Evolutionary conservation across 2,329 filamentous ascomycete genomes (phyloP).

Genomic region (Penicillium sp.): DNA sequence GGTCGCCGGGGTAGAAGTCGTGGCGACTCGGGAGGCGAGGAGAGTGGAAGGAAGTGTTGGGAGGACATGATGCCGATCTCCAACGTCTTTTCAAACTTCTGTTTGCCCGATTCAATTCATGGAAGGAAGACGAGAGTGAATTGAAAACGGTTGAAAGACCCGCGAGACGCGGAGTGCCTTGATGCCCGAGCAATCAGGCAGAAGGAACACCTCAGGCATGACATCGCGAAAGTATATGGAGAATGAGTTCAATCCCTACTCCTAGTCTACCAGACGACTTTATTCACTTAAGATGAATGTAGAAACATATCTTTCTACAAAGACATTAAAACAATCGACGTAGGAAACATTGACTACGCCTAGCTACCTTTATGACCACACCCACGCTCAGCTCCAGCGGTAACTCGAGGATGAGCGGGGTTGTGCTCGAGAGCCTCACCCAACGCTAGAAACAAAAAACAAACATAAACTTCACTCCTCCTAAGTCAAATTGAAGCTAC

Average conservation of each 20-base stretch:
- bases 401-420: too few species aligned
- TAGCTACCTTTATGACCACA: too few species aligned
- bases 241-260: not conserved
- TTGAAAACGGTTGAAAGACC: too few species aligned
- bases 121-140: not conserved
- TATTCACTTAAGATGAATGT: too few species aligned
- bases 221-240: not conserved
- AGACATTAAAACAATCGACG: too few species aligned
- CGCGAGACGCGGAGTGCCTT: not conserved
- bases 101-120: not conserved
- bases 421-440: not conserved
- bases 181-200: not conserved
- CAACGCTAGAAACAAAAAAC: not conserved
- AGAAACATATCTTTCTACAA: too few species aligned
- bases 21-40: constrained; percentile 22
- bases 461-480: not conserved
- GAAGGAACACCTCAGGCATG: not conserved
- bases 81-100: not conserved
- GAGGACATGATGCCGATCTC: constrained; percentile 22
- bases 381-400: too few species aligned
- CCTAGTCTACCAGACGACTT: too few species aligned
- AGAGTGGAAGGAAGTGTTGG: constrained; percentile 22
- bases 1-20: constrained; percentile 33
- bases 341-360: too few species aligned
- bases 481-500: not conserved